phyloP scores from a whole-genome alignment of 768 basidiomycete genomes.

The Termitomyces bulborhizus region DNA sequence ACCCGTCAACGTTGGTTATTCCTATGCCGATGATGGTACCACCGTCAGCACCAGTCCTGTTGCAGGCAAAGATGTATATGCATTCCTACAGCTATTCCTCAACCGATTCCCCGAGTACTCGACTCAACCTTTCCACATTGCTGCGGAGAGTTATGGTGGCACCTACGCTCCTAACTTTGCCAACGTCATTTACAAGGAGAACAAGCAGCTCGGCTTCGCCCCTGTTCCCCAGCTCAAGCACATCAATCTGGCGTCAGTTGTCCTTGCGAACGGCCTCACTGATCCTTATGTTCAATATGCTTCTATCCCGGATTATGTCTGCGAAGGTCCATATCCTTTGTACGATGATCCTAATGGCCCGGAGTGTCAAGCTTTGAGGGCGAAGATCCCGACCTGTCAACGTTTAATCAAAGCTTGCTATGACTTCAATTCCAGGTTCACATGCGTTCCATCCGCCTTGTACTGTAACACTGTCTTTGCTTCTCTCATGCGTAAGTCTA shows the following conservation, averaged over 20 bases:
- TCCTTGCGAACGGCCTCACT: slow-evolving; percentile 86
- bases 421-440: slow-evolving; percentile 47
- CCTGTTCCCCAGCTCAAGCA: slow-evolving; percentile 46
- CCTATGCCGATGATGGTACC: slow-evolving; percentile 72
- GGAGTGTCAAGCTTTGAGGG: slow-evolving; percentile 55
- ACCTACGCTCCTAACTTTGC: slow-evolving; percentile 86
- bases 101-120: slow-evolving; percentile 72
- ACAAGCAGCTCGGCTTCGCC: slow-evolving; percentile 46
- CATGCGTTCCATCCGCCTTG: slow-evolving; percentile 66
- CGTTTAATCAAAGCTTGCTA: slow-evolving; percentile 70
- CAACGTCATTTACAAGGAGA: slow-evolving; percentile 72
- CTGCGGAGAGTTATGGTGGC: slow-evolving; percentile 76
- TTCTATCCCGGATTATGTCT: slow-evolving; percentile 76
- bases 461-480: slow-evolving; percentile 78
- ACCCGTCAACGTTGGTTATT: slow-evolving; percentile 88
- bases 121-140: slow-evolving; percentile 65
- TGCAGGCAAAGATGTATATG: slow-evolving; percentile 87
- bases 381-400: slow-evolving; percentile 71
- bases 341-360: slow-evolving; percentile 66
- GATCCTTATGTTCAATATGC: slow-evolving; percentile 80
- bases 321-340: slow-evolving; percentile 77
- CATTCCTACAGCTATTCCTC: slow-evolving; percentile 78
- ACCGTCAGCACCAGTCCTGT: slow-evolving; percentile 75
- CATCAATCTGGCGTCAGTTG: slow-evolving; percentile 78
- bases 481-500: slow-evolving; percentile 64